Base-by-base conservation (phyloP, 768 basidiomycete species). In the Kwoniella sp. region DNA sequence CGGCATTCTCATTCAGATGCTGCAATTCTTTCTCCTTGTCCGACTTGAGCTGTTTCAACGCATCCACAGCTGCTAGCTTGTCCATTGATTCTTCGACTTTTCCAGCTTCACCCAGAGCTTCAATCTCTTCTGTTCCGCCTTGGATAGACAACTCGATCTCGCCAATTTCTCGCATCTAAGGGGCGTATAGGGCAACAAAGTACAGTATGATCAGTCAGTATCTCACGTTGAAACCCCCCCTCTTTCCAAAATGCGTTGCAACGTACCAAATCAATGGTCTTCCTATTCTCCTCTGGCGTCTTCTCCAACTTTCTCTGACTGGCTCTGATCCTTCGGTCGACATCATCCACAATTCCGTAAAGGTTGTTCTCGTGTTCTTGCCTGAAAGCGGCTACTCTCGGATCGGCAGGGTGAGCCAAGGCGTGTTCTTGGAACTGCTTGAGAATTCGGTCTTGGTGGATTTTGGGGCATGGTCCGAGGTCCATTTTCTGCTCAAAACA, bases 91-190 rank as follows among this genome's bases (percentile, higher is more conserved):
- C 96, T 33, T 98, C 96, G 22, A 99, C 94, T 82, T 94, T 92
- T n/a, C 96, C 96, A 80, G 95, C 90, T 79, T 98, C 96, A 67
- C 95, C 91, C 40, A 98, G 83, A 30, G 87, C 85, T 82, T 99
- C 96, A 72, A 99, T 96, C 84, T 97, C 97, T 80, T 96, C 91
- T 50, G 96, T 99, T 60, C 93, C 94, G 72, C 93, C 93, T 83
- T 98, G 94, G 79, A 98, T 97, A 59, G 96, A 94, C 69, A 97
- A 82, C 83, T 98, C 95, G 79, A 99, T 97, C 83, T 99, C 96
- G 61, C 92, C 96, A 82, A 99, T 97, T 85, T 99, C 96, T 68
- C 92, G 85, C 96, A 99, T 99, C 90, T 91, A 71, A 15, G 21
- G 7, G 40, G 19, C 22, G n/a, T n/a, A n/a, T n/a, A n/a, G n/a